Evolutionary conservation across 345 rosid genomes (phyloP).

Genomic region (Hypericum perforatum): DNA sequence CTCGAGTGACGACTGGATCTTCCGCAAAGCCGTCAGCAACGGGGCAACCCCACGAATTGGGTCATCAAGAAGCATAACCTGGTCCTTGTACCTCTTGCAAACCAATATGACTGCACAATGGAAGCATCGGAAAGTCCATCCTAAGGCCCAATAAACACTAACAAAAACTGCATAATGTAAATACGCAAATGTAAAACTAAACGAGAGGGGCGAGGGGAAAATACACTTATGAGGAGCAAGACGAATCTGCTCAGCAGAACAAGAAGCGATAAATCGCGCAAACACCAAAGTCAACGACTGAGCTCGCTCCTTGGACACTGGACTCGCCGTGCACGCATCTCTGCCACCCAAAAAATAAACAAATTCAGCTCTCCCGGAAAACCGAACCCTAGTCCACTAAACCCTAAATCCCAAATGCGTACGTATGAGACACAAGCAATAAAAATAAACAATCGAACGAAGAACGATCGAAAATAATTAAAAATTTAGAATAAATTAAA

Average conservation of each 20-base stretch:
- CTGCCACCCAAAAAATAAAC: conserved; percentile 10
- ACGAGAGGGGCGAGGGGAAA: neutral
- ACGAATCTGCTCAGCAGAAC: conserved; percentile 60
- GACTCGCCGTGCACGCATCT: conserved; percentile 17
- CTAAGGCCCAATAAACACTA: neutral
- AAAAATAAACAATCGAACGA: neutral
- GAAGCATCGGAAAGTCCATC: neutral
- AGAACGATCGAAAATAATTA: neutral
- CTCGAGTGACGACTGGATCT: conserved; percentile 62
- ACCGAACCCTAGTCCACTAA: neutral
- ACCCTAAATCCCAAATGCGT: neutral
- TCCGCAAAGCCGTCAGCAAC: conserved; percentile 54
- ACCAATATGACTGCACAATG: conserved; percentile 46
- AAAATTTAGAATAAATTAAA: too few relatives aligned
- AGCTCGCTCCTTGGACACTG: conserved; percentile 36
- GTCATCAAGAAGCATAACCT: conserved; percentile 42
- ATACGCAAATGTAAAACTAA: neutral
- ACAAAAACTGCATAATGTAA: neutral
- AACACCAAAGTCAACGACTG: conserved; percentile 26
- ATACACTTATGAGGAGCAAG: conserved; percentile 72
- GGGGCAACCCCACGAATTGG: conserved; percentile 75
- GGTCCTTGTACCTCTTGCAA: conserved; percentile 80
- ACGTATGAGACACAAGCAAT: too few relatives aligned
- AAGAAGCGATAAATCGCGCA: conserved; percentile 55
- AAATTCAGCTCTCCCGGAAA: neutral